phyloP scores from a whole-genome alignment of 805 yeast species.

The Candida montana region DNA sequence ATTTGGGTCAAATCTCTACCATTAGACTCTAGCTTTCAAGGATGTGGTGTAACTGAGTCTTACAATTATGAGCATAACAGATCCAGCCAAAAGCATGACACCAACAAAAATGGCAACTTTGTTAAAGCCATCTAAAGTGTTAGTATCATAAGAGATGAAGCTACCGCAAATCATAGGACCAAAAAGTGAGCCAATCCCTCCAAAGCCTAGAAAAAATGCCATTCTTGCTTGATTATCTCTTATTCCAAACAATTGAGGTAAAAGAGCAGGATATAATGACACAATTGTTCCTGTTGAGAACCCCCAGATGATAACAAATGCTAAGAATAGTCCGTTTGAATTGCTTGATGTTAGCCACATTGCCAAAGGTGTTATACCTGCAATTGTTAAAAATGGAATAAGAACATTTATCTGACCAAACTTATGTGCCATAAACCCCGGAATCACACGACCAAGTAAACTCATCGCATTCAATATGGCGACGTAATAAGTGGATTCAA shows the following conservation, averaged over 20 bases:
- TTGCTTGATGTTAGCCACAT: slow-evolving; percentile 30
- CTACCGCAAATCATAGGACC: slow-evolving; percentile 33
- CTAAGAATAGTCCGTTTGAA: slow-evolving; percentile 22
- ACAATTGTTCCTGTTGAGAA: slow-evolving; percentile 31
- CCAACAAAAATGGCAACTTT: slow-evolving; percentile 30
- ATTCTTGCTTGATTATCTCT: slow-evolving; percentile 29
- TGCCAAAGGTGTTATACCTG: slow-evolving; percentile 29
- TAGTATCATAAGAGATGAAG: slow-evolving; percentile 24
- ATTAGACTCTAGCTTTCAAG: not conserved
- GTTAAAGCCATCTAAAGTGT: slow-evolving; percentile 22
- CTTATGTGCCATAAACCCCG: slow-evolving; percentile 42
- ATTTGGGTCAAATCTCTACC: too few species aligned
- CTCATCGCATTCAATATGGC: slow-evolving; percentile 36
- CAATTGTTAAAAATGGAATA: slow-evolving; percentile 24
- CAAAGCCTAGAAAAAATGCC: slow-evolving; percentile 25
- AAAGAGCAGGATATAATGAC: slow-evolving; percentile 27
- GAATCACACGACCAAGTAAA: slow-evolving; percentile 43
- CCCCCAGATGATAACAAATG: slow-evolving; percentile 30
- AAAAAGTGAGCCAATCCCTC: slow-evolving; percentile 27
- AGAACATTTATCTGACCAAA: slow-evolving; percentile 41
- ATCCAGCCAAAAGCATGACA: slow-evolving; percentile 20
- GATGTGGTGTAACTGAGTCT: not conserved
- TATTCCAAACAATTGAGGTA: slow-evolving; percentile 27
- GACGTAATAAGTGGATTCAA: slow-evolving; percentile 6
- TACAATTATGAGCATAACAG: not conserved